Evolutionary conservation across 1,139 yeast species (phyloP).

Genomic region (Pichia norvegensis): DNA sequence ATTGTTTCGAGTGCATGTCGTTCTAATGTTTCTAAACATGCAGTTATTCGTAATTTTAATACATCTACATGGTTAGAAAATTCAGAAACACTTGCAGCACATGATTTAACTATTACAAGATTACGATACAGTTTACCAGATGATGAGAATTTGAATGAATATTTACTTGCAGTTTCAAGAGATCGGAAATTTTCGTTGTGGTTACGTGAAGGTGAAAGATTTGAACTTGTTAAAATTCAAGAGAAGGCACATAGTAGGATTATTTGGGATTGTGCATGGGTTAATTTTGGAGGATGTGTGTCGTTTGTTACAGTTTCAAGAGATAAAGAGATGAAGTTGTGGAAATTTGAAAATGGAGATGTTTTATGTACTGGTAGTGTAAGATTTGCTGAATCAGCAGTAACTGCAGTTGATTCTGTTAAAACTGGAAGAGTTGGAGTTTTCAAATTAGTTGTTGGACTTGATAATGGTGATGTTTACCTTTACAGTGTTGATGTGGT

Average conservation of each 20-base stretch:
- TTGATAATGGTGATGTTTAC: constrained; percentile 54
- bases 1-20: constrained; percentile 86
- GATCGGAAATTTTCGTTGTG: constrained; percentile 84
- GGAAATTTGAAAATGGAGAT: constrained; percentile 42
- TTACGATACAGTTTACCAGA: constrained; percentile 46
- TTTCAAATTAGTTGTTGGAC: constrained; percentile 54
- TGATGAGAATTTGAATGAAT: constrained; percentile 27
- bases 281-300: constrained; percentile 34
- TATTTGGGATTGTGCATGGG: constrained; percentile 94
- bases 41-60: constrained; percentile 72
- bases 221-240: constrained; percentile 40
- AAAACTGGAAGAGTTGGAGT: constrained; percentile 23
- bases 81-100: constrained; percentile 46
- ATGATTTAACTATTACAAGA: constrained; percentile 78
- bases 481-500: constrained; percentile 27
- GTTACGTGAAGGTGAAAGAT: constrained; percentile 36
- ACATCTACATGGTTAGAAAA: constrained; percentile 56
- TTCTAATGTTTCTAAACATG: constrained; percentile 77
- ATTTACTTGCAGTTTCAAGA: constrained; percentile 74
- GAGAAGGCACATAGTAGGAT: constrained; percentile 84
- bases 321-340: constrained; percentile 69
- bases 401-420: constrained; percentile 64
- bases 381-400: constrained; percentile 43
- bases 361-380: constrained; percentile 29
- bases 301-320: constrained; percentile 79